Evolutionary conservation across 306 rosid genomes (phyloP), one percentile per base, ranked within the genome.

Genomic region (Lathyrus aphaca): DNA sequence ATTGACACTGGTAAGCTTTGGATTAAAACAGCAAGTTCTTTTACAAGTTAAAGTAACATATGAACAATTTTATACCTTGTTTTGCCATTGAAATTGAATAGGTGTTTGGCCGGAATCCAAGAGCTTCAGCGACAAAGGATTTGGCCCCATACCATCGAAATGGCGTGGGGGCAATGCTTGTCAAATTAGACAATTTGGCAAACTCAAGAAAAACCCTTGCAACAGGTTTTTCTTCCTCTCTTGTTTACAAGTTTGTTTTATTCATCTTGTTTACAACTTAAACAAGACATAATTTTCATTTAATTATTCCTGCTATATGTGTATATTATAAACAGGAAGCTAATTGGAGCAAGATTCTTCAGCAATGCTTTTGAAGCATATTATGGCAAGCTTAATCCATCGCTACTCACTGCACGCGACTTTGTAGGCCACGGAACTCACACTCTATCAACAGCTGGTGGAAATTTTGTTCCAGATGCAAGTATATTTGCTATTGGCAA

Each of bases 91-190:
- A 53, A 51, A 13, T 6, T 6, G 23, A 14, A 3, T 16, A 88
- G 96, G 96, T 79, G 94, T 82, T 55, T 90, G 94, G 96, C 96
- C 96, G 0, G 91, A 90, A 77, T 80, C 49, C 0, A 13, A 37
- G 74, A 90, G 91, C 73, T 90, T 90, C 45, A 73, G 21, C 1
- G 94, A 86, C 12, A 62, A 49, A 11, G 94, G 96, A 13, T 21
- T 18, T 3, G 91, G 94, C 0, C 83, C 91, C 0, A 1, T 87
- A 13, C 94, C 96, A 1, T 30, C 84, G 8, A 84, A 71, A 63
- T 90, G 96, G 94, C 63, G 67, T 1, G 91, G 96, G 3, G 37
- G 66, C 0, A 66, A 72, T 0, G 55, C 19, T 1, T 90, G 94
- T 48, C 64, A 82, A 54, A 53, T 76, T 46, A 5, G 45, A 7